A percentile compares a stretch with the other conserved stretches of the same genome.
These are phyloP conservation scores for Fusarium nisikadoi DNA, from an alignment of 2,329 filamentous ascomycete genomes.

Conservation along the genomic window DNA sequence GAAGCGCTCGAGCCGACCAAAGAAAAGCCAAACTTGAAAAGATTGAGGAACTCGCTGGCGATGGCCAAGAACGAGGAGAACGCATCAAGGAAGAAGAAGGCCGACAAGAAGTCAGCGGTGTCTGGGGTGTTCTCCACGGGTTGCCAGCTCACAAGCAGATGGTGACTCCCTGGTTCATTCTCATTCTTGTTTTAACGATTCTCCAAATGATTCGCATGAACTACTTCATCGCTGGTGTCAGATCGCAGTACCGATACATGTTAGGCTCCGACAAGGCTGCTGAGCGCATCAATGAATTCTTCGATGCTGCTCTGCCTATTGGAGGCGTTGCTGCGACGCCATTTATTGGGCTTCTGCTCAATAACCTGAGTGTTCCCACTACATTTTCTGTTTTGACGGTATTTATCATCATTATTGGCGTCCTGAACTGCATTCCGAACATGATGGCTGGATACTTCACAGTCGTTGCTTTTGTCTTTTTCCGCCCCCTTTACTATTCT, in stretches of 20 bases:
- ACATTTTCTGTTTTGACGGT: slow-evolving; percentile 68
- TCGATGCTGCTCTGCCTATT: slow-evolving; percentile 66
- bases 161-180: slow-evolving; percentile 73
- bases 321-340: slow-evolving; percentile 77
- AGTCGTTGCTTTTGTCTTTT: slow-evolving; percentile 74
- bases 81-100: slow-evolving; percentile 67
- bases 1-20: slow-evolving; percentile 57
- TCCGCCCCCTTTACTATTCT: slow-evolving; percentile 81
- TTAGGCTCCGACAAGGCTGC: slow-evolving; percentile 60
- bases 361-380: slow-evolving; percentile 71
- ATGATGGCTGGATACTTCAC: slow-evolving; percentile 73
- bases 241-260: slow-evolving; percentile 76
- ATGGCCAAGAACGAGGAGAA: slow-evolving; percentile 62
- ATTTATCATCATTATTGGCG: slow-evolving; percentile 66
- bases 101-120: slow-evolving; percentile 68
- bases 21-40: slow-evolving; percentile 68
- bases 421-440: slow-evolving; percentile 72
- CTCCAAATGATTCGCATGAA: slow-evolving; percentile 75
- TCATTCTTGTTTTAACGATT: slow-evolving; percentile 74
- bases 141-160: slow-evolving; percentile 72
- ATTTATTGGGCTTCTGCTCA: slow-evolving; percentile 76
- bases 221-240: slow-evolving; percentile 74
- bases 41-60: slow-evolving; percentile 72
- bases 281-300: slow-evolving; percentile 55
- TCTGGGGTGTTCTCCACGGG: slow-evolving; percentile 79